phyloP scores from a whole-genome alignment of 768 basidiomycete species.

The Hericium rajendrae region DNA sequence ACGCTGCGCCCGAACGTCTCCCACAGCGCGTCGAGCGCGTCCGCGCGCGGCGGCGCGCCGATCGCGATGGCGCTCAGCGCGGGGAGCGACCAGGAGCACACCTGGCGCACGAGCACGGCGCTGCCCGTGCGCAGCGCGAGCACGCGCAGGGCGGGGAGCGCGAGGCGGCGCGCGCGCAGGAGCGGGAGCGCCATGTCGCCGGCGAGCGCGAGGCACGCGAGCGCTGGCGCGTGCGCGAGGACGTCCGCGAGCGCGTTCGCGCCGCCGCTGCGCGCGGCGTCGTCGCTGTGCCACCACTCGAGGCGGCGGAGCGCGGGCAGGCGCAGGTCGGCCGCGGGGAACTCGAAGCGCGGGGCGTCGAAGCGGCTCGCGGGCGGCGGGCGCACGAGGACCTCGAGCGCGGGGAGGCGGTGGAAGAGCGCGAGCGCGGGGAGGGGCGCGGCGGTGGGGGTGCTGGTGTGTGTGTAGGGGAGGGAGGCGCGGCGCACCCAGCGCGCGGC shows the following conservation, averaged over 20 bases:
- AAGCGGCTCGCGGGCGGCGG: not conserved
- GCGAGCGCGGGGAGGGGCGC: not conserved
- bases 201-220: constrained; percentile 3
- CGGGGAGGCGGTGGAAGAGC: no score
- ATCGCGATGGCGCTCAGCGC: constrained; percentile 8
- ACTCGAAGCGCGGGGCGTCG: constrained; percentile 2
- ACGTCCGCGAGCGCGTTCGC: constrained; percentile 10
- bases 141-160: constrained; percentile 1
- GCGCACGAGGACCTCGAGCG: constrained; percentile 8
- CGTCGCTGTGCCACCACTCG: constrained; percentile 8
- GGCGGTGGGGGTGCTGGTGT: constrained; percentile 3
- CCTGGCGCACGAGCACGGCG: constrained; percentile 7
- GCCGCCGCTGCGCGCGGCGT: constrained; percentile 8
- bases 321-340: not conserved
- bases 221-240: not conserved
- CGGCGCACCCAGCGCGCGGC: constrained; percentile 6
- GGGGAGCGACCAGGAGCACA: constrained; percentile 5
- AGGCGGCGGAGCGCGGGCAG: constrained; percentile 7
- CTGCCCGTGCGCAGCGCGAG: constrained; percentile 2
- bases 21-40: constrained; percentile 4
- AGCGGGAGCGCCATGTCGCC: constrained; percentile 2
- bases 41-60: not conserved
- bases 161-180: not conserved
- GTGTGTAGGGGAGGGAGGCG: constrained; percentile 8
- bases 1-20: constrained; percentile 2